Base-by-base conservation (phyloP, 805 yeast species). In the Candida argentea region DNA sequence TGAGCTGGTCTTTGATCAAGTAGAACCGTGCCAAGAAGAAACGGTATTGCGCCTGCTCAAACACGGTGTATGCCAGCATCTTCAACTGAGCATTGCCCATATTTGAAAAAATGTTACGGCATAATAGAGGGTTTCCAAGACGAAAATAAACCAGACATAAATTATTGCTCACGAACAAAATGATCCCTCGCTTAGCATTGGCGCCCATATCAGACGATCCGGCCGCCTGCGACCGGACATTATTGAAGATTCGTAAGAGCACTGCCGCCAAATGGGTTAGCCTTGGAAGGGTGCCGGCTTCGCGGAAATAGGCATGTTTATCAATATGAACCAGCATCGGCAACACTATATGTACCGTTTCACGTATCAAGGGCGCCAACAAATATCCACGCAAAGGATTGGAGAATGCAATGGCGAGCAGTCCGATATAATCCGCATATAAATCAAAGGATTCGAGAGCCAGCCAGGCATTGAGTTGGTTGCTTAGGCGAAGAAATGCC, bases 91-190 rank as follows among this genome's bases (percentile, higher is more conserved):
- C 58, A 26, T 70, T 68, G 38, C 67, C 70, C 56, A 75, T 66
- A 44, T 74, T 75, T 19, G 76, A 64, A 41, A 73, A 73, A 22
- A 75, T 72, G 39, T 75, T 73, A 20, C 73, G 63, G 48, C 82
- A 75, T 11, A 73, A 50, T 38, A 73, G 55, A 5, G 80, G 78
- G 17, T 67, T 70, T 17, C 60, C 66, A 14, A 75, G 62, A 22
- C 48, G 52, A 43, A 70, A 75, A 46, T 77, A 78, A 5, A 71
- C 50, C 31, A 67, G 61, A 43, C 81, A 76, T 27, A 77, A 52
- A 32, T 57, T 56, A 20, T 60, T 61, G 1, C 81, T 77, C 9
- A 75, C 52, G 38, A 59, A 70, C 14, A 77, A 43, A 25, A 76
- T 54, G 17, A 74, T 65, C 14, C 57, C 46, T 35, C 67, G 72